Percentiles rank a stretch among this genome's conserved stretches.
Conservation (phyloP, 1,284 basidiomycete species). For the Wallemia hederae region DNA sequence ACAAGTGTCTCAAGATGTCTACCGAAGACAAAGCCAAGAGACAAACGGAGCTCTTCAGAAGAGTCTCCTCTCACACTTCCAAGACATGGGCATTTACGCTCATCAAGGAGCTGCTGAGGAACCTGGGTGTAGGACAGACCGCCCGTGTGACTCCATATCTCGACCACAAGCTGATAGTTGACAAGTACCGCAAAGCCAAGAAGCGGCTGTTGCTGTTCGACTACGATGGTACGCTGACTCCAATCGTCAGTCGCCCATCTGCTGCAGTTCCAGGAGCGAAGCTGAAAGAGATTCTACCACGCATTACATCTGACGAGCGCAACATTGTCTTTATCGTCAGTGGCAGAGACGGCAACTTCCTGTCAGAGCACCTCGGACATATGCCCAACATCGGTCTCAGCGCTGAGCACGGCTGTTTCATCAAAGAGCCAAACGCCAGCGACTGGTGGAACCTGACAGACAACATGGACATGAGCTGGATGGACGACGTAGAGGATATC, state of each 20-base stretch:
- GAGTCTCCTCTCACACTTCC: conserved; percentile 76
- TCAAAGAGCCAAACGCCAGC: conserved; percentile 34
- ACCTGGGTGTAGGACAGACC: conserved; percentile 49
- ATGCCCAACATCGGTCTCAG: conserved; percentile 58
- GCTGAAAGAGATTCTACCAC: conserved; percentile 42
- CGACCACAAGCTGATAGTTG: conserved; percentile 30
- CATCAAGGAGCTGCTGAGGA: conserved; percentile 58
- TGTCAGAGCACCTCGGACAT: conserved; percentile 71
- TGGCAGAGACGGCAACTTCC: conserved; percentile 75
- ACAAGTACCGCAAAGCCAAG: conserved; percentile 36
- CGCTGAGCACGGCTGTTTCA: conserved; percentile 87
- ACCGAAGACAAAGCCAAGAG: conserved; percentile 41
- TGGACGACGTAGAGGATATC: conserved; percentile 75
- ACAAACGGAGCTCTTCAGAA: conserved; percentile 49
- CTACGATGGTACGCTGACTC: conserved; percentile 89
- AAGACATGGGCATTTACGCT: conserved; percentile 86
- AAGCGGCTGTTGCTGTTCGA: conserved; percentile 84
- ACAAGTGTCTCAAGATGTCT: conserved; percentile 57
- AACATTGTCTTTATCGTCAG: conserved; percentile 95
- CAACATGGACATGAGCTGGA: conserved; percentile 88
- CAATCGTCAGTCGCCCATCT: conserved; percentile 79
- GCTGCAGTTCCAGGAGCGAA: conserved; percentile 53
- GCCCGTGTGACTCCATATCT: conserved; percentile 67
- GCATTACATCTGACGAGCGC: conserved; percentile 42
- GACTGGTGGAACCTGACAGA: conserved; percentile 72